Evolutionary conservation across 2,329 filamentous ascomycete species (phyloP).

Genomic region (Monosporascus sp.): DNA sequence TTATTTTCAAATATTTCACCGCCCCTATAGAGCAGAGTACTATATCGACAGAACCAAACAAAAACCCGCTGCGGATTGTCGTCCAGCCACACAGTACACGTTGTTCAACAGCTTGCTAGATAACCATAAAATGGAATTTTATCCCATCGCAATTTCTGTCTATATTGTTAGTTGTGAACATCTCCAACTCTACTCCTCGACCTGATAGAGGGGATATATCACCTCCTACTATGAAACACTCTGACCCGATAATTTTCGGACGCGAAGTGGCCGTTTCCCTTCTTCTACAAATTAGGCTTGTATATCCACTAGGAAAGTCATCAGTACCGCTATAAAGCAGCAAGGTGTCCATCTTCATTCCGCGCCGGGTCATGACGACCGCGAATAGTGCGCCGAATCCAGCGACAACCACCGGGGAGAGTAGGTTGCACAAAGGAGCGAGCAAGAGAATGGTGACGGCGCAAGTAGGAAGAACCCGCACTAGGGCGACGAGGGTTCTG

Average conservation of each 20-base stretch:
- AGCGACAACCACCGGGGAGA: constrained; percentile 2
- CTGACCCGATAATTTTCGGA: no score
- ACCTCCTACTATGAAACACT: no score
- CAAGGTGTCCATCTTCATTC: constrained; percentile 5
- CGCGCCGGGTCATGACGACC: background rate
- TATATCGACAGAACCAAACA: background rate
- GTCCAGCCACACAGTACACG: no score
- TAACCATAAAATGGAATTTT: no score
- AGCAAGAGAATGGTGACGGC: constrained; percentile 8
- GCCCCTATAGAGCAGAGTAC: background rate
- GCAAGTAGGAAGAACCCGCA: constrained; percentile 4
- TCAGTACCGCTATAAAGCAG: constrained; percentile 6
- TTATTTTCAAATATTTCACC: no score
- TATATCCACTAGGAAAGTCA: constrained; percentile 5
- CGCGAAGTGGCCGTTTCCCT: no score
- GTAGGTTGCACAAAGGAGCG: background rate
- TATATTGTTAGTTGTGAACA: no score
- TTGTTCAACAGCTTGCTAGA: no score
- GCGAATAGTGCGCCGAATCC: constrained; percentile 4
- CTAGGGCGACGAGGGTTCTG: constrained; percentile 1
- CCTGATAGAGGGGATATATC: no score
- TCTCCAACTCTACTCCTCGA: no score
- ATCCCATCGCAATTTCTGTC: no score
- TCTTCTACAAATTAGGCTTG: no score
- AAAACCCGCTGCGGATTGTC: background rate